Percentiles rank a stretch among this genome's conserved stretches.
Evolutionary conservation across 139 green algal genomes (phyloP).

Genomic region (Chara braunii): DNA sequence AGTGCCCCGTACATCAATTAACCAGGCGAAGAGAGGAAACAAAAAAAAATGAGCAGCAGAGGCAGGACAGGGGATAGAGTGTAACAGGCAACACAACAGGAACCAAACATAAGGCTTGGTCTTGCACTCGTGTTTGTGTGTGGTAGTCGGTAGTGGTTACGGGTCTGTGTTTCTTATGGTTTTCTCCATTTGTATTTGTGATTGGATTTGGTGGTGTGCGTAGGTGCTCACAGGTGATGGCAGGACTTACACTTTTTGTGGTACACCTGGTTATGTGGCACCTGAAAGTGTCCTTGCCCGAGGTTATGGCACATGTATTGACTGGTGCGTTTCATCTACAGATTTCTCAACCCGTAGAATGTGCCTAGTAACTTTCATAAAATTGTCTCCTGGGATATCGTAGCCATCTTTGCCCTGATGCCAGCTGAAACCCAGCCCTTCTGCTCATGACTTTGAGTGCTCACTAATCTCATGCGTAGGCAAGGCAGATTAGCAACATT

Average conservation of each 20-base stretch:
- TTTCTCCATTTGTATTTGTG: no score
- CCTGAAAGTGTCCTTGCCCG: slow-evolving; percentile 90
- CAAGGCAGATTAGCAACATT: not conserved
- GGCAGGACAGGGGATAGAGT: no score
- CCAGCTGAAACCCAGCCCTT: not conserved
- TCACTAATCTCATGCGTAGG: not conserved
- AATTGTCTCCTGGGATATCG: not conserved
- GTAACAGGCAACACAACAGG: no score
- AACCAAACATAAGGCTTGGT: no score
- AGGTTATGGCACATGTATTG: slow-evolving; percentile 83
- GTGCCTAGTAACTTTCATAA: not conserved
- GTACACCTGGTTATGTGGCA: slow-evolving; percentile 91
- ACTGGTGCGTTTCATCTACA: slow-evolving; percentile 58
- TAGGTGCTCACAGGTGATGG: slow-evolving; percentile 51
- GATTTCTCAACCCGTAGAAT: not conserved
- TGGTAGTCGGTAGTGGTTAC: no score
- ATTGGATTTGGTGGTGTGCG: no score
- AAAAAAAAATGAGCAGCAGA: no score
- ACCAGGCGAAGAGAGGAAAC: no score
- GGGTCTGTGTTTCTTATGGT: no score
- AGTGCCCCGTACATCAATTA: no score
- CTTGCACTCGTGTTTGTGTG: no score
- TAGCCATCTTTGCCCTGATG: no score
- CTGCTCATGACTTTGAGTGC: not conserved
- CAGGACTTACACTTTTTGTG: slow-evolving; percentile 95